Evolutionary conservation across 1,284 basidiomycete genomes (phyloP).

Genomic region (Polyporus tsugae): DNA sequence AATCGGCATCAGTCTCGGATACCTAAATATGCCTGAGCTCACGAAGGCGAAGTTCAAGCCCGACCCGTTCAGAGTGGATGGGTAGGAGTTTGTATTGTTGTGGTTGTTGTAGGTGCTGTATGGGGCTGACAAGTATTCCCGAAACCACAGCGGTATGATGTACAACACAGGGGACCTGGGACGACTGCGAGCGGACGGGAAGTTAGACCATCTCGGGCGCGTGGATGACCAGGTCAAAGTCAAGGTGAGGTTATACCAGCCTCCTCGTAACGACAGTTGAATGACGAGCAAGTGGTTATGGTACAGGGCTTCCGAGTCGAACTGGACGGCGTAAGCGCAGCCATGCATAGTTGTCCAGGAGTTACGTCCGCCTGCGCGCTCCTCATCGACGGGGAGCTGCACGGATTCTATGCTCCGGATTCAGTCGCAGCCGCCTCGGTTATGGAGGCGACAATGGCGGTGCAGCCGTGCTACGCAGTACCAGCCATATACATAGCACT

Average conservation of each 20-base stretch:
- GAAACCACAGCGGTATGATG: constrained; percentile 50
- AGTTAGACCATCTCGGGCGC: constrained; percentile 58
- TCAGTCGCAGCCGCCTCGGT: constrained; percentile 26
- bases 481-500: constrained; percentile 51
- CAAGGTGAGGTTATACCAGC: constrained; percentile 49
- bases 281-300: background rate
- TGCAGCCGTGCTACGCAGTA: constrained; percentile 63
- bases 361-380: constrained; percentile 53
- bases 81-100: constrained; percentile 41
- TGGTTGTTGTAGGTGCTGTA: background rate
- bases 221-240: constrained; percentile 60
- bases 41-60: constrained; percentile 51
- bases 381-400: constrained; percentile 56
- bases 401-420: constrained; percentile 56
- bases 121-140: background rate
- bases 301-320: constrained; percentile 61
- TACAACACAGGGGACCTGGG: constrained; percentile 67
- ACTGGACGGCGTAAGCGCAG: constrained; percentile 59
- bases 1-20: constrained; percentile 55
- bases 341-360: constrained; percentile 42
- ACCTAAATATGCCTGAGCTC: constrained; percentile 57
- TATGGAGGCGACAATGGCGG: constrained; percentile 6
- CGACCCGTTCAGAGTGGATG: constrained; percentile 55
- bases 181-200: constrained; percentile 55
- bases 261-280: background rate